Evolutionary conservation across 148 eudicot species (phyloP), one percentile per base, ranked within the genome.

Genomic region (Vaccinium corymbosum): DNA sequence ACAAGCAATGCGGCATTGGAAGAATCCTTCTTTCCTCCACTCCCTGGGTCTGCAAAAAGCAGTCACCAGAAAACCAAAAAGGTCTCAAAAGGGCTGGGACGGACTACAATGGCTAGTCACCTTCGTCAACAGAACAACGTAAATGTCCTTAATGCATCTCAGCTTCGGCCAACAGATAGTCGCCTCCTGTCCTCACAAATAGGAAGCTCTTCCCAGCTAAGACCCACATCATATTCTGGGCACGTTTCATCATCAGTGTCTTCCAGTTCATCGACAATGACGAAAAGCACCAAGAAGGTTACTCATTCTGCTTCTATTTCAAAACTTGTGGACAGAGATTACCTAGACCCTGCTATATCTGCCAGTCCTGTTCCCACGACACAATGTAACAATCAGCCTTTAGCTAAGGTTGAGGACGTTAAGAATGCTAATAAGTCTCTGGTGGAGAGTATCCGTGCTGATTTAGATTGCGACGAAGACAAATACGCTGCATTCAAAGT

Each of bases 11-110:
- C 84, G 29, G 86, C 87, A 56, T 90, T 94, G 1, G 85, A 82
- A 83, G 92, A 87, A 78, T 91, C 95, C 76, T 87, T 92, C 55
- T 95, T 95, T 82, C 97, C 98, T 84, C 98, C 97, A 49, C 94
- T 94, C 2, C 68, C 93, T 25, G 80, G 73, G 56, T 88, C 88
- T 14, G 85, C 97, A 50, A 83, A 85, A 72, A 85, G 87, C 80
- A 87, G 87, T 87, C 92, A 88, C 62, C 94, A 88, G 68, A 91
- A 80, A 35, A 29, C 92, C 51, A 89, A 80, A 49, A 84, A 80
- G 71, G 86, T 89, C 17, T 77, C 88, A 42, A 87, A 88, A 79
- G 87, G 85, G 66, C 59, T 74, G 52, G 85, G 90, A 42, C 89
- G 80, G 85, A 90, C 92, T 76, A 90, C 93, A 27, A 90, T 95